Base-by-base conservation (phyloP, 140 eudicot species). In the Cichorium intybus region DNA sequence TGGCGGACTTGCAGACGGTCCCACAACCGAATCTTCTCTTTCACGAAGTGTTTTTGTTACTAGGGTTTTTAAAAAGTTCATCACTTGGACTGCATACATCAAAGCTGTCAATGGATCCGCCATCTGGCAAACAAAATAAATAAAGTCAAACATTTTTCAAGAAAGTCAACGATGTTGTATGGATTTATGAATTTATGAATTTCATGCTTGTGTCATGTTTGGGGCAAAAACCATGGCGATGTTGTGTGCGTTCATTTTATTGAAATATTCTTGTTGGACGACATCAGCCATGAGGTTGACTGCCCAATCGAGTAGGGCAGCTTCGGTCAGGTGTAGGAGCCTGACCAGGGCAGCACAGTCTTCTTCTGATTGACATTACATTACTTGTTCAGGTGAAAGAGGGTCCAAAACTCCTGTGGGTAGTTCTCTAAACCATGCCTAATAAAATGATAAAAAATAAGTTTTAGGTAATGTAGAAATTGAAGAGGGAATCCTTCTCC, bases 81-180 rank as follows among this genome's bases (percentile, higher is more conserved):
- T 91, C 60, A 91, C 97, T 91, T 83, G 97, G 22, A 87, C 95
- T 0, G 97, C 97, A 33, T 85, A 87, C 97, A 87, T 87, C 76
- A 91, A 54, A 52, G 97, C 97, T 24, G 88, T 91, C 80, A 91
- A 75, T 18, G 97, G 97, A 75, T 91, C 96, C n/a, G 82, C 96
- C 96, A 87, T 91, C 97, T 90, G 89, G 16, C 35, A 31, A 10
- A 37, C 48, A 15, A 10, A 37, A 37, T 4, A 0, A 0, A 37
- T 37, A 37, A 10, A 37, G 45, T 37, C 41, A 34, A 34, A 34
- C 41, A 34, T 8, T 37, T 0, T 34, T 34, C 3, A 6, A 12
- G 48, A 41, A 41, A 41, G 48, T 41, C 48, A 41, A 41, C 18
- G 0, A 12, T 41, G 48, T 17, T 14, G 48, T 41, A 41, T 3